Conservation (phyloP, 352 stramenopile species). For the Phytophthora citricola region DNA sequence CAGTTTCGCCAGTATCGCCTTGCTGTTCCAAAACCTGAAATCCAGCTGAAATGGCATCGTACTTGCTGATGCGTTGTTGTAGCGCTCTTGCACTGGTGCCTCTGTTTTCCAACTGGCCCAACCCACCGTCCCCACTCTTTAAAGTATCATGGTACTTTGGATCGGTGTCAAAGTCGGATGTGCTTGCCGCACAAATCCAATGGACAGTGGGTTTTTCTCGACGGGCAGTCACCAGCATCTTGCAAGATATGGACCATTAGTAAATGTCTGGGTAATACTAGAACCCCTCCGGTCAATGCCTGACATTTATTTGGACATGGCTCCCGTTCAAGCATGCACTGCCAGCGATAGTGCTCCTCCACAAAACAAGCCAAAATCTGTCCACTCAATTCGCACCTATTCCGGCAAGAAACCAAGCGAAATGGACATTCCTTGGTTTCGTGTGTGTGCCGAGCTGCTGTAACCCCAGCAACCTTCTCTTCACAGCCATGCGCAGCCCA, state of each 20-base stretch:
- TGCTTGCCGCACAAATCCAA: constrained; percentile 76
- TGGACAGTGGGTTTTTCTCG: constrained; percentile 48
- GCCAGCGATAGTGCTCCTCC: constrained; percentile 69
- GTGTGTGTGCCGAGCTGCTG: constrained; percentile 53
- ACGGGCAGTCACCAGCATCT: constrained; percentile 56
- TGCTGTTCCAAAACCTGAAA: background rate
- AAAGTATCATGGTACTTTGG: background rate
- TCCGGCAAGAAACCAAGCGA: constrained; percentile 52
- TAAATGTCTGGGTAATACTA: constrained; percentile 40
- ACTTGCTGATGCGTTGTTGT: constrained; percentile 20
- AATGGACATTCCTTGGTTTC: constrained; percentile 69
- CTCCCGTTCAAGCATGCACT: constrained; percentile 61
- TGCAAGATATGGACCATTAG: constrained; percentile 50
- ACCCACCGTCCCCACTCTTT: constrained; percentile 29
- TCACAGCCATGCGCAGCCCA: constrained; percentile 60
- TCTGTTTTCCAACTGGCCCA: constrained; percentile 5
- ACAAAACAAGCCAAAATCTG: constrained; percentile 57
- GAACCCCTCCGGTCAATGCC: background rate
- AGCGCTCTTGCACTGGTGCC: constrained; percentile 18
- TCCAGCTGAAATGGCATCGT: constrained; percentile 5
- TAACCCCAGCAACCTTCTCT: constrained; percentile 44
- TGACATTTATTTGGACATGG: constrained; percentile 45
- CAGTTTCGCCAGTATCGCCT: background rate
- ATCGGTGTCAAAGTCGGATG: constrained; percentile 51
- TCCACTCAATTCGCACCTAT: constrained; percentile 54